Base-by-base conservation (phyloP, 768 basidiomycete species). In the Boletus rufocinnamomeus region DNA sequence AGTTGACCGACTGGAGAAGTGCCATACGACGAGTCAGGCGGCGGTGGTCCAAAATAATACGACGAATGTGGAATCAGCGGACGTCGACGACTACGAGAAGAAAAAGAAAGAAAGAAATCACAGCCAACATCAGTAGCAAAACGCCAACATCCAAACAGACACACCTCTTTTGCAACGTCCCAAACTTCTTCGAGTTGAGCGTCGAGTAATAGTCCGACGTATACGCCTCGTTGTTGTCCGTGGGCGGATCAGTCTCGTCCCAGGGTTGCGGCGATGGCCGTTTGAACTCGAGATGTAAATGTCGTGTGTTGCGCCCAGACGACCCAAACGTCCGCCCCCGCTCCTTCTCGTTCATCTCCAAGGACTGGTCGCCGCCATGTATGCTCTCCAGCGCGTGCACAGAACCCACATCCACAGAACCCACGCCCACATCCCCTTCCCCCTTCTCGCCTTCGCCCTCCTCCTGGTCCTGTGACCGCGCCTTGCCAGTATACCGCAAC, bases 41-140 rank as follows among this genome's bases (percentile, higher is more conserved):
- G 80, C 19, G 91, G 91, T 4, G 91, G 89, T 16, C 91, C 91
- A 71, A 87, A 89, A 71, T 91, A 91, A 74, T 93, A 94, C 25
- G 89, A 83, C 0, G 92, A 93, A 61, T 85, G 85, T 30, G 92
- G 92, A 63, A 88, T 84, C 55, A 82, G 67, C 3, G 82, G 75
- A 43, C 82, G 82, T 66, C 49, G 64, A 52, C 57, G 69, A 14
- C 72, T 73, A 34, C 30, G 25, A 43, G 11, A 69, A 69, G 45
- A 74, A 71, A 69, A 46, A 74, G 27, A 27, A 49, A 6, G 2
- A 71, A 72, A 69, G 45, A 74, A 17, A 34, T 28, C 44, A 54
- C 46, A n/a, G 52, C 46, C 41, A 58, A 50, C 21, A 60, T 52
- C 37, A 37, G 47, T 2, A 34, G 2, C 6, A 54, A 35, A 17